These are phyloP conservation scores for Colletotrichum cordylinicola DNA, from an alignment of 2,329 filamentous ascomycete genomes.

Conservation along the genomic window DNA sequence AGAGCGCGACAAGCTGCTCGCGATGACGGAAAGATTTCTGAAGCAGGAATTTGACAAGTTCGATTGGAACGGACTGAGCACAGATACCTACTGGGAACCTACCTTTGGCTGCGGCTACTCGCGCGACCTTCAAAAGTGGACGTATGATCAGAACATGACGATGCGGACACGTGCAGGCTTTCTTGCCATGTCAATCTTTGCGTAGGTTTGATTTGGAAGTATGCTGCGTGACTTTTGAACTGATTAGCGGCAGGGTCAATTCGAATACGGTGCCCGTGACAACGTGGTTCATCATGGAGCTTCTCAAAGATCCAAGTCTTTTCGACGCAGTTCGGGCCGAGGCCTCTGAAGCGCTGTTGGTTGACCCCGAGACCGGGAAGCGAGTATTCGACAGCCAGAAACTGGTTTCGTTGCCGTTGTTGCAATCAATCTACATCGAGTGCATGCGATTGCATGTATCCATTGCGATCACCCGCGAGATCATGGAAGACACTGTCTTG, in stretches of 20 bases:
- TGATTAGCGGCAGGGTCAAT: slow-evolving; percentile 22
- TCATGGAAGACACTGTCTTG: slow-evolving; percentile 16
- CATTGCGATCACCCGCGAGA: slow-evolving; percentile 29
- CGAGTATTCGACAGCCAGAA: slow-evolving; percentile 21
- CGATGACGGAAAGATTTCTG: slow-evolving; percentile 13
- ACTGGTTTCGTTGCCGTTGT: slow-evolving; percentile 26
- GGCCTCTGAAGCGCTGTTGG: slow-evolving; percentile 1
- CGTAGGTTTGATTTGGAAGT: neutral
- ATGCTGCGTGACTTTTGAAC: neutral
- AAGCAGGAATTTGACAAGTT: slow-evolving; percentile 17
- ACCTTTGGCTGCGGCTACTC: slow-evolving; percentile 28
- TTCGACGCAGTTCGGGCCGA: slow-evolving; percentile 27
- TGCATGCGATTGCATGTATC: slow-evolving; percentile 29
- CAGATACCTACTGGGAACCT: slow-evolving; percentile 31
- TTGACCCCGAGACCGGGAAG: slow-evolving; percentile 17
- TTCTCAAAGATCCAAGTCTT: slow-evolving; percentile 27
- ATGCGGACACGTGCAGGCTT: slow-evolving; percentile 14
- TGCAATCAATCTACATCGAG: slow-evolving; percentile 33
- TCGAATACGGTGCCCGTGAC: slow-evolving; percentile 33
- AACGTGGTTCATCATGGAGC: slow-evolving; percentile 33
- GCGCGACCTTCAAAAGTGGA: slow-evolving; percentile 26
- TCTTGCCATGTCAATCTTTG: neutral
- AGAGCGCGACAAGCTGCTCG: slow-evolving; percentile 21
- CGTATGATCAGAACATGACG: slow-evolving; percentile 22
- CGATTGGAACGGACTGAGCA: slow-evolving; percentile 21